phyloP scores from a whole-genome alignment of 2,329 filamentous ascomycete genomes.

The Botrytis fragariae region DNA sequence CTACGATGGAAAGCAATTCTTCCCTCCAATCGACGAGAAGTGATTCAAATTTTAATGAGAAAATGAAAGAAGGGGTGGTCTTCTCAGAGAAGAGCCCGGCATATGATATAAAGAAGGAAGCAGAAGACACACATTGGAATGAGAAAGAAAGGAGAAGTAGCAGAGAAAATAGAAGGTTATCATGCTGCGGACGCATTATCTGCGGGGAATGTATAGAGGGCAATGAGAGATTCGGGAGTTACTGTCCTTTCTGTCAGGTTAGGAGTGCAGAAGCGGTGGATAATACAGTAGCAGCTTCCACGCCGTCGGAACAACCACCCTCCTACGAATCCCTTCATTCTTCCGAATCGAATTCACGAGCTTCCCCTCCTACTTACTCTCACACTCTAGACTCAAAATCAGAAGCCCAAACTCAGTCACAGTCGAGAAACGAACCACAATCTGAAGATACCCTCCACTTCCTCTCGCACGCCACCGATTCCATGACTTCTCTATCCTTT shows the following conservation, averaged over 20 bases:
- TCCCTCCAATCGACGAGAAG: neutral
- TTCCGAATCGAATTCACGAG: conserved; percentile 7
- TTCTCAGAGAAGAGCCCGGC: neutral
- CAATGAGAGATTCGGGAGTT: conserved; percentile 8
- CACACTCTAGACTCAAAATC: conserved; percentile 42
- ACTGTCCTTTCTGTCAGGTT: conserved; percentile 72
- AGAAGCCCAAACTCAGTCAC: conserved; percentile 12
- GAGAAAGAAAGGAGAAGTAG: neutral
- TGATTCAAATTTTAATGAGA: neutral
- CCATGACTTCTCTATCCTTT: conserved; percentile 64
- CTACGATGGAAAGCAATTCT: neutral
- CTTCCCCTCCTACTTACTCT: conserved; percentile 28
- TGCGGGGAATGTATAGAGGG: conserved; percentile 11
- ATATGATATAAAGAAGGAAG: neutral
- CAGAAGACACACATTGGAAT: neutral
- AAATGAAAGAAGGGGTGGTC: neutral
- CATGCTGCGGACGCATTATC: conserved; percentile 13
- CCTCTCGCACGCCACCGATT: conserved; percentile 67
- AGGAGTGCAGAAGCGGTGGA: conserved; percentile 46
- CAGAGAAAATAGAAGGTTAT: neutral
- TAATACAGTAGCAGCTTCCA: neutral
- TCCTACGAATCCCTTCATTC: neutral
- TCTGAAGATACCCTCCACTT: conserved; percentile 71
- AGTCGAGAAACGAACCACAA: conserved; percentile 28
- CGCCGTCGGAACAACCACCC: neutral